A percentile compares a stretch with the other conserved stretches of the same genome.
phyloP scores from a whole-genome alignment of 2,329 filamentous ascomycete species.

The Akanthomyces uredinophilus region DNA sequence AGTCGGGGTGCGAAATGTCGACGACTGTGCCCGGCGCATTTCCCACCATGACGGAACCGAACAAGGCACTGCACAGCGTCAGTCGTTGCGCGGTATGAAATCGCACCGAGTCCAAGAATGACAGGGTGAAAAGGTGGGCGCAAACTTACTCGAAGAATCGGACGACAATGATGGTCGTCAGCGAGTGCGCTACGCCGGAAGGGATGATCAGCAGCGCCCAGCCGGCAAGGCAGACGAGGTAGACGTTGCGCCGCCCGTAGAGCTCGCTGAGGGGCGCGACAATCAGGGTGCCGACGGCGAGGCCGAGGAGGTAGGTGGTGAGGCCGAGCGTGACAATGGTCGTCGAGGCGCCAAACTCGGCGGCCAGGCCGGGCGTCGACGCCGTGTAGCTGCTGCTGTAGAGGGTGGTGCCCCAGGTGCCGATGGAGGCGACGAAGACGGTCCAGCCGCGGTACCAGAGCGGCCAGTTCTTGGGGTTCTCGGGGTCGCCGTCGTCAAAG shows the following conservation, averaged over 20 bases:
- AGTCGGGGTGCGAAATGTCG: conserved; percentile 76
- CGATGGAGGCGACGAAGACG: conserved; percentile 41
- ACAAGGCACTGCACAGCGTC: conserved; percentile 38
- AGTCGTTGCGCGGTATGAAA: not conserved
- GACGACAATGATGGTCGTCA: conserved; percentile 63
- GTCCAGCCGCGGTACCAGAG: conserved; percentile 42
- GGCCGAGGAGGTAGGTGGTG: conserved; percentile 71
- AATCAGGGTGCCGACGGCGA: conserved; percentile 66
- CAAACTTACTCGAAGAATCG: conserved; percentile 62
- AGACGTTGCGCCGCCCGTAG: conserved; percentile 64
- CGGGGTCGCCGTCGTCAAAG: conserved; percentile 58
- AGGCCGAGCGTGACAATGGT: conserved; percentile 68
- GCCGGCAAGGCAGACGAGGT: conserved; percentile 56
- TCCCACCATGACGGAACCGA: conserved; percentile 69
- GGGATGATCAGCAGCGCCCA: conserved; percentile 69
- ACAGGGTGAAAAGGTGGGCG: not conserved
- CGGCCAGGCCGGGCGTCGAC: conserved; percentile 62
- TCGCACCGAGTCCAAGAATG: not conserved
- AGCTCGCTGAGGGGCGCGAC: conserved; percentile 70
- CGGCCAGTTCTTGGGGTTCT: conserved; percentile 65
- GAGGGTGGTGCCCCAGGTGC: conserved; percentile 52
- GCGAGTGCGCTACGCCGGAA: conserved; percentile 61
- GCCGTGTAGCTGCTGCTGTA: conserved; percentile 78
- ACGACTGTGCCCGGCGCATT: conserved; percentile 79
- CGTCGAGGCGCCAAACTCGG: conserved; percentile 56